Evolutionary conservation across 139 green algal species (phyloP), one percentile per base, ranked within the genome.

Genomic region (Chlorella ohadii): DNA sequence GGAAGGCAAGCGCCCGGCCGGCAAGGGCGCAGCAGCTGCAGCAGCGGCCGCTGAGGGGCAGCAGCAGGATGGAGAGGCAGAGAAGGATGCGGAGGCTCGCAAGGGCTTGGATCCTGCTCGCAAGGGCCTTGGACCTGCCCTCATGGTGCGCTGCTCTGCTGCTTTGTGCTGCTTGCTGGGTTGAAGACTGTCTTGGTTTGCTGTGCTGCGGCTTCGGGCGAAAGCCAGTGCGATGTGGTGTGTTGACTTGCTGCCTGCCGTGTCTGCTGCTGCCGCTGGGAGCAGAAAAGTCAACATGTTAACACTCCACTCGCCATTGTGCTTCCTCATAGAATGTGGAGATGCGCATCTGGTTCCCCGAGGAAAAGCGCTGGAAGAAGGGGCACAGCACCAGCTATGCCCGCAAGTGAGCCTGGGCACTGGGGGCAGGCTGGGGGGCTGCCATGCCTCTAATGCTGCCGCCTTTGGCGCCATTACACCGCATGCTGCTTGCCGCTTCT

Each of bases 341-440:
- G 16, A 55, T 75, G 19, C 22, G 36, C 15, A 38, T 75, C 34
- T 75, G 34, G 34, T 55, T 55, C 34, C 36, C 68, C 16, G 4
- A 55, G 34, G 68, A 56, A 4, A 9, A 13, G 4, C 4, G 17
- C 13, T 75, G 68, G 68, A 75, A 75, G 36, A 55, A 28, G 36
- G 68, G 68, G 68, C 68, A 56, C 68, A 75, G 68, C 68, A 75
- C 68, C 68, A 75, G 68, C 36, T 75, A 75, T 33, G 68, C 68
- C 34, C 68, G 68, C 68, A 75, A n/a, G 65, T 72, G 65, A 72
- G 65, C 20, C 51, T 59, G 51, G 51, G 15, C 51, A 22, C 12
- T 59, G 51, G n/a, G n/a, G n/a, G n/a, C n/a, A n/a, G n/a, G n/a
- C n/a, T n/a, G n/a, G n/a, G n/a, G n/a, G n/a, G n/a, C n/a, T n/a